These are phyloP conservation scores for Mixia osmundae DNA, from an alignment of 1,284 basidiomycete genomes.

Conservation along the genomic window DNA sequence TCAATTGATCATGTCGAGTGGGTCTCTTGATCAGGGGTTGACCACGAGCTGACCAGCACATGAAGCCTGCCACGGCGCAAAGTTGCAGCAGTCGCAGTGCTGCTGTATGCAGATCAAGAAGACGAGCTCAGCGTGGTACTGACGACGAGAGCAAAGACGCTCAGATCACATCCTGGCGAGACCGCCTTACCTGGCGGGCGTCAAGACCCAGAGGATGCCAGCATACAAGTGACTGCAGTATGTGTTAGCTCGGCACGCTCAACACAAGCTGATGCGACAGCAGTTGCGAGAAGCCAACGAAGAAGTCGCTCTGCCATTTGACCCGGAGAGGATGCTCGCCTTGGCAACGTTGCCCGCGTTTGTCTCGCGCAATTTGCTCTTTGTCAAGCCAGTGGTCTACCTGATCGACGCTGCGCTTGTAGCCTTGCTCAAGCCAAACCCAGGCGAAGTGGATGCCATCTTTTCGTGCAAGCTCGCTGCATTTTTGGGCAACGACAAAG, in stretches of 20 bases:
- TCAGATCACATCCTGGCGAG: conserved; percentile 15
- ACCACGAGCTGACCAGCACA: no score
- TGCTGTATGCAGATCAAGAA: conserved; percentile 10
- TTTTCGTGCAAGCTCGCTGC: conserved; percentile 9
- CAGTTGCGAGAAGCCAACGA: conserved; percentile 16
- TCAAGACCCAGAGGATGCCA: conserved; percentile 9
- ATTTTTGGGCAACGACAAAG: conserved; percentile 2
- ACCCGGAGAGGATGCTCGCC: conserved; percentile 5
- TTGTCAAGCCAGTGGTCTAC: conserved; percentile 15
- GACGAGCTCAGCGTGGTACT: conserved; percentile 9
- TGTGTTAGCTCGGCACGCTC: no score
- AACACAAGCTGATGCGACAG: neutral
- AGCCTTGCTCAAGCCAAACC: conserved; percentile 5
- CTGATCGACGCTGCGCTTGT: conserved; percentile 5
- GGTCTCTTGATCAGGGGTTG: no score
- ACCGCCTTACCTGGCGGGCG: conserved; percentile 16
- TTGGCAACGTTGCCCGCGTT: conserved; percentile 13
- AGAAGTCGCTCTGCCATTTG: conserved; percentile 10
- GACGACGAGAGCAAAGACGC: conserved; percentile 11
- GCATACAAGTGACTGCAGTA: conserved; percentile 10
- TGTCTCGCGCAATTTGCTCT: conserved; percentile 15
- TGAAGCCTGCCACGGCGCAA: conserved; percentile 6
- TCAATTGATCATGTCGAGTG: no score
- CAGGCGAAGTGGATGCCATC: conserved; percentile 14
- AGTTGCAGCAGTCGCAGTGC: conserved; percentile 14